Conservation (phyloP, 371 early-diverging fungal species). For the Encephalitozoon romaleae region DNA sequence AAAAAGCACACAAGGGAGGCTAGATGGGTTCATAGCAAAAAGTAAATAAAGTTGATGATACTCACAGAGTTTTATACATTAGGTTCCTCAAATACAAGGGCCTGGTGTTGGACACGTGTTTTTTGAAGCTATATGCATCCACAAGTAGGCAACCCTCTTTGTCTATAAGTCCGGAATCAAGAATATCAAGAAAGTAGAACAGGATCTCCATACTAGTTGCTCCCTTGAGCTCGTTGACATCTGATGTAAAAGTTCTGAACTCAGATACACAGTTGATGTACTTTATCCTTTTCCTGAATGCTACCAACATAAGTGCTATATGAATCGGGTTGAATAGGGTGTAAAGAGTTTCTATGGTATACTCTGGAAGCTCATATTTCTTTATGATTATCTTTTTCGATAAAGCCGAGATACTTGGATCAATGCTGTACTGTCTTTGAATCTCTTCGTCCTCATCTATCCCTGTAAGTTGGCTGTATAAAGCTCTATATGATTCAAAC, state of each 20-base stretch:
- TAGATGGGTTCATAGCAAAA: constrained; percentile 42
- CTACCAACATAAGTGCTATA: constrained; percentile 20
- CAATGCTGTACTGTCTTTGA: background rate
- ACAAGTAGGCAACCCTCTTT: constrained; percentile 26
- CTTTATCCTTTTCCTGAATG: constrained; percentile 11
- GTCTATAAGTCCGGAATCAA: constrained; percentile 38
- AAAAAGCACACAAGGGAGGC: constrained; percentile 24
- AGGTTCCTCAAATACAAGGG: constrained; percentile 17
- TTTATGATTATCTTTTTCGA: background rate
- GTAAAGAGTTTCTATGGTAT: constrained; percentile 14
- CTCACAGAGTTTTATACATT: background rate
- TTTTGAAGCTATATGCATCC: constrained; percentile 22
- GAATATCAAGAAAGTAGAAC: constrained; percentile 18
- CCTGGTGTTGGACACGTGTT: constrained; percentile 3
- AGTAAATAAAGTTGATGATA: background rate
- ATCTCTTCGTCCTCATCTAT: background rate
- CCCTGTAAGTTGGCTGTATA: background rate
- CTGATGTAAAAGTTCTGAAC: constrained; percentile 28
- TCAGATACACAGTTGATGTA: background rate
- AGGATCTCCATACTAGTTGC: background rate
- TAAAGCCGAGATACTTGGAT: background rate
- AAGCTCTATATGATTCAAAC: background rate
- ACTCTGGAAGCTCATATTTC: constrained; percentile 26
- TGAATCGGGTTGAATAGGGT: constrained; percentile 37
- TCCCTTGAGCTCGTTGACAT: constrained; percentile 33